Conservation (phyloP, 192 early-diverging fungal genomes). For the Podila minutissima region DNA sequence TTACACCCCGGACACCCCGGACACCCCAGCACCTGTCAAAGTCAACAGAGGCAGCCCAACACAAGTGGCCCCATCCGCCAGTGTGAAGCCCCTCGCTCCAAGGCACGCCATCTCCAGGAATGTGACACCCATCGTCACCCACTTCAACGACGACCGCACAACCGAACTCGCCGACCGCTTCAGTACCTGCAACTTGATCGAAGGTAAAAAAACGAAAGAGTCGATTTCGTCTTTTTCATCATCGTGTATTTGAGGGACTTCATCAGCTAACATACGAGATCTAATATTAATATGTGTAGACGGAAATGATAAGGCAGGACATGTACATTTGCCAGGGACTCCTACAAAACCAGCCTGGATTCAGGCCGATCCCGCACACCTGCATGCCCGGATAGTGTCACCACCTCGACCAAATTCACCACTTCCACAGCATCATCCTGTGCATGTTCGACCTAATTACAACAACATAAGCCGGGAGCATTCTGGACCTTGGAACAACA, state of each 20-base stretch:
- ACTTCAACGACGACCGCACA: not conserved
- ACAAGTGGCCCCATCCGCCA: not conserved
- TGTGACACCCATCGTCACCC: not conserved
- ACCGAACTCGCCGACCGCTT: not conserved
- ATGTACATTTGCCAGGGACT: not conserved
- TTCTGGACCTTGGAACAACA: not conserved
- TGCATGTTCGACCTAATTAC: not conserved
- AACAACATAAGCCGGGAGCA: not conserved
- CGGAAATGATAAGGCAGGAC: not conserved
- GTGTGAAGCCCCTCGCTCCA: not conserved
- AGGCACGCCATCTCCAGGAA: not conserved
- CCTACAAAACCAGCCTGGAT: not conserved
- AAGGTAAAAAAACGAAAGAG: not conserved
- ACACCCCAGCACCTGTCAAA: no score
- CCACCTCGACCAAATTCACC: not conserved
- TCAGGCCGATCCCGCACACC: not conserved
- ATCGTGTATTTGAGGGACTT: no score
- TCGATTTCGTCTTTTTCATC: no score
- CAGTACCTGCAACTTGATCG: not conserved
- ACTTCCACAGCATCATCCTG: not conserved
- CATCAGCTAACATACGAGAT: no score
- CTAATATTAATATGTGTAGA: not conserved
- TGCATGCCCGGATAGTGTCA: not conserved
- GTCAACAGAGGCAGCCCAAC: not conserved
- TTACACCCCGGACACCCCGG: no score